These are phyloP conservation scores for Colletotrichum cordylinicola DNA, from an alignment of 2,329 filamentous ascomycete species.

Conservation along the genomic window DNA sequence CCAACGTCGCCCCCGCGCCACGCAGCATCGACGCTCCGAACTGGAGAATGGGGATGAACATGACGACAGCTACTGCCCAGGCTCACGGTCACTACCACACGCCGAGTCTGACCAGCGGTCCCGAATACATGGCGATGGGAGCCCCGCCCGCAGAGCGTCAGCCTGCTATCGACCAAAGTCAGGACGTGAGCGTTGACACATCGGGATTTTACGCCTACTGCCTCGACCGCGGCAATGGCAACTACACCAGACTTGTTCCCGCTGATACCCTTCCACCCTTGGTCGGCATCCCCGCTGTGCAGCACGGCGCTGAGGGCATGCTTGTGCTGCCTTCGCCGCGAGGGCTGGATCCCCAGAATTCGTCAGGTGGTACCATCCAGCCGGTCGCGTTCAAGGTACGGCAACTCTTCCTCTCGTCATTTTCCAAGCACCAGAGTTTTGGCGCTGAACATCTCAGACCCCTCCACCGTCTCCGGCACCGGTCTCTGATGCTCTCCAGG, in stretches of 20 bases:
- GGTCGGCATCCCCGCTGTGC: slow-evolving; percentile 46
- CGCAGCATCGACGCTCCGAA: slow-evolving; percentile 1
- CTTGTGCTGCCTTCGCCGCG: slow-evolving; percentile 50
- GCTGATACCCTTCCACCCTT: slow-evolving; percentile 57
- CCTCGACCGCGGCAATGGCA: slow-evolving; percentile 58
- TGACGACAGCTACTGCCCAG: slow-evolving; percentile 35
- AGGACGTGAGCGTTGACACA: slow-evolving; percentile 21
- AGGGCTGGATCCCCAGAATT: slow-evolving; percentile 40
- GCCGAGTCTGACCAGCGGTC: background rate
- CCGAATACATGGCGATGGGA: background rate
- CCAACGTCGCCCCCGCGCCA: background rate
- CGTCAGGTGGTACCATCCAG: slow-evolving; percentile 39
- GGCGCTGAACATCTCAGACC: slow-evolving; percentile 33
- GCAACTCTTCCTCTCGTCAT: background rate
- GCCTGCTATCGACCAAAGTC: slow-evolving; percentile 14
- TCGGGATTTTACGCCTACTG: slow-evolving; percentile 52
- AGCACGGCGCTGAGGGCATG: slow-evolving; percentile 47
- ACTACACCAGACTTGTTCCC: slow-evolving; percentile 59
- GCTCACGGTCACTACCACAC: slow-evolving; percentile 44
- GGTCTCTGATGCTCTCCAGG: slow-evolving; percentile 37
- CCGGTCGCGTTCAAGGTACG: slow-evolving; percentile 45
- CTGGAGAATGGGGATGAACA: slow-evolving; percentile 7
- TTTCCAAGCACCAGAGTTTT: slow-evolving; percentile 12
- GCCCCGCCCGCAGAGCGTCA: background rate
- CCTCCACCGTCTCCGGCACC: slow-evolving; percentile 23